Conservation (phyloP, 768 basidiomycete genomes). For the Boletus subcaerulescens region DNA sequence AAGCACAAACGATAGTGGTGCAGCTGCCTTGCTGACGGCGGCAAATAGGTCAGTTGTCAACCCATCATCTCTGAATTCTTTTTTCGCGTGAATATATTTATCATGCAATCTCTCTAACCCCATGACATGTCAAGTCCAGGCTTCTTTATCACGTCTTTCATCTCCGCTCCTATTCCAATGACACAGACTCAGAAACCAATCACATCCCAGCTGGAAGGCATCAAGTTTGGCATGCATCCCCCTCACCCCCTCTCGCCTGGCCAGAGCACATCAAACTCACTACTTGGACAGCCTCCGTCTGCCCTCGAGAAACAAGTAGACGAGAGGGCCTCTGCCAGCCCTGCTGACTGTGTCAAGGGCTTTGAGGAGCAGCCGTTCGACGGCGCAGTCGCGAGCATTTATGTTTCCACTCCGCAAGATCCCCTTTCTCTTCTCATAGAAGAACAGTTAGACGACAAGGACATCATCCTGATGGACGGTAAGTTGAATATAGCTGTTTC, state of each 20-base stretch:
- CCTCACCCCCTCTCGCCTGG: conserved; percentile 19
- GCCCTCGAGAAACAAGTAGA: background rate
- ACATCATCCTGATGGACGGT: conserved; percentile 59
- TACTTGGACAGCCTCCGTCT: conserved; percentile 26
- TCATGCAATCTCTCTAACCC: conserved; percentile 22
- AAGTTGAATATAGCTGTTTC: conserved; percentile 14
- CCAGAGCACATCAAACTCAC: conserved; percentile 16
- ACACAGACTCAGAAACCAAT: conserved; percentile 16
- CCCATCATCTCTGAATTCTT: conserved; percentile 14
- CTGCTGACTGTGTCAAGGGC: background rate
- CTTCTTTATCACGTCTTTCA: conserved; percentile 34
- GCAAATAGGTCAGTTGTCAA: conserved; percentile 22
- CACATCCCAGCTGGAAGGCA: conserved; percentile 16
- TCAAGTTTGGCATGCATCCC: conserved; percentile 18
- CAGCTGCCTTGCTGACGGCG: conserved; percentile 11
- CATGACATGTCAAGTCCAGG: conserved; percentile 29
- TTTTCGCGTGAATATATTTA: conserved; percentile 17
- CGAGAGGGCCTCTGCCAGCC: background rate
- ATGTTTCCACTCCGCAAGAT: conserved; percentile 23
- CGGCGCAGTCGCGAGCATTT: conserved; percentile 34
- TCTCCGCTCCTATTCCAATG: conserved; percentile 30
- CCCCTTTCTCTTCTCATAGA: conserved; percentile 42
- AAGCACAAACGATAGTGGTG: background rate
- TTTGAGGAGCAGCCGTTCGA: conserved; percentile 27
- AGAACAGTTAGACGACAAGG: conserved; percentile 54